These are phyloP conservation scores for Calonectria pseudoturangicola DNA, from an alignment of 2,329 filamentous ascomycete species.

Conservation along the genomic window DNA sequence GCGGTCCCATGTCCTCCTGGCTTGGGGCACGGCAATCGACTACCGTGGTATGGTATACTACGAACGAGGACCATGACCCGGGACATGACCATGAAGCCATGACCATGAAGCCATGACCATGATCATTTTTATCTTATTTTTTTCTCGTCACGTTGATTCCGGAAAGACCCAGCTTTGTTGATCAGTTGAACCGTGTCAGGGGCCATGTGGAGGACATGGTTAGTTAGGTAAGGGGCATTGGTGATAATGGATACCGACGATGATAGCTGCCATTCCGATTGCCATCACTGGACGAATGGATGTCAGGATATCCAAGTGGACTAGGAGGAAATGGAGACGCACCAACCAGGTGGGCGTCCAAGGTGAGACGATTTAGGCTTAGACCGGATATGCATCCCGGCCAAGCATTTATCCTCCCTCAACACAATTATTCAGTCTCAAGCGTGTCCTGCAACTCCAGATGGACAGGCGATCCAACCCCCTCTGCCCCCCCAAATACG, in stretches of 20 bases:
- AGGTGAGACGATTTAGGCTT: slow-evolving; percentile 55
- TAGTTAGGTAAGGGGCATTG: slow-evolving; percentile 29
- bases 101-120: slow-evolving; percentile 8
- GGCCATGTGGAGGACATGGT: slow-evolving; percentile 10
- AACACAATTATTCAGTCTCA: background rate
- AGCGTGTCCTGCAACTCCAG: slow-evolving; percentile 7
- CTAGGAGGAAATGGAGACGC: background rate
- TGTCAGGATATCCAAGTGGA: slow-evolving; percentile 32
- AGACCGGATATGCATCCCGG: slow-evolving; percentile 47
- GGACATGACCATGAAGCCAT: slow-evolving; percentile 11
- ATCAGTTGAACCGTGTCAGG: slow-evolving; percentile 26
- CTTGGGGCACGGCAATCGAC: slow-evolving; percentile 35
- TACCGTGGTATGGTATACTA: slow-evolving; percentile 30
- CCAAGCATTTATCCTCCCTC: slow-evolving; percentile 32
- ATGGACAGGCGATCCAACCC: slow-evolving; percentile 19
- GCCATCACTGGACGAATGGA: slow-evolving; percentile 31
- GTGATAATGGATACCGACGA: slow-evolving; percentile 14
- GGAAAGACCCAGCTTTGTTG: slow-evolving; percentile 14
- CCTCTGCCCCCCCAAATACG: slow-evolving; percentile 22
- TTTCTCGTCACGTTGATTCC: slow-evolving; percentile 17
- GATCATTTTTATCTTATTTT: background rate
- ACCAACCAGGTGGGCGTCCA: slow-evolving; percentile 41
- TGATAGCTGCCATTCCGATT: slow-evolving; percentile 17
- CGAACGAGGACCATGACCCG: background rate
- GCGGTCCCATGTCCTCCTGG: slow-evolving; percentile 11